Base-by-base conservation (phyloP, 176 grass and related monocot genomes). In the Eragrostis curvula region DNA sequence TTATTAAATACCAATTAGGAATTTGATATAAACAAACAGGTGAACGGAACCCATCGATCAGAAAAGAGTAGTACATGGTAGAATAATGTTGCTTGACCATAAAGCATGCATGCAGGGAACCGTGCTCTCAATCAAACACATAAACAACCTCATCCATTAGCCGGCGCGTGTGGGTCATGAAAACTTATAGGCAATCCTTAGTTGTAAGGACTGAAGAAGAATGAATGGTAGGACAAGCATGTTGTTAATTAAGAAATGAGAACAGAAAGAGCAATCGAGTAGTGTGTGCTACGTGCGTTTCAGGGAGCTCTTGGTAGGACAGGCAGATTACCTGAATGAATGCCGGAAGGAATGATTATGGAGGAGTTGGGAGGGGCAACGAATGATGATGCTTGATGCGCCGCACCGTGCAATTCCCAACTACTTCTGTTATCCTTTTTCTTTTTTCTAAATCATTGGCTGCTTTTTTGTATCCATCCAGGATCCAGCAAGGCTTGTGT, bases 21-120 rank as follows among this genome's bases (percentile, higher is more conserved):
- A 55, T 55, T 55, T 55, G 32, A 39, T 48, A 62, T 30, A 66
- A 36, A 40, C 10, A 65, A 66, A 79, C 18, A 15, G 51, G 28
- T 36, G 14, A 53, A 18, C 29, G 24, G 21, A 53, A 24, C 12
- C 51, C 66, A 67, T 65, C 57, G 47, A 28, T 62, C 28, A 1
- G 17, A n/a, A n/a, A n/a, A n/a, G n/a, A 21, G 21, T 25, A 43
- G 8, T 29, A 21, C 3, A 24, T 13, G 43, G 32, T 52, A 74
- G n/a, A 43, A 74, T 7, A 66, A 1, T 52, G 56, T 78, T 88
- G 86, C 86, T 88, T 88, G 66, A 66, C 66, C 86, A 14, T n/a
- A 83, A 88, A 83, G 57, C 58, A 78, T 41, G 80, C 80, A 79
- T n/a, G n/a, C n/a, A 4, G 16, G 45, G 66, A 83, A 78, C 71